phyloP scores from a whole-genome alignment of 352 stramenopile species.

The Phytophthora chlamydospora region DNA sequence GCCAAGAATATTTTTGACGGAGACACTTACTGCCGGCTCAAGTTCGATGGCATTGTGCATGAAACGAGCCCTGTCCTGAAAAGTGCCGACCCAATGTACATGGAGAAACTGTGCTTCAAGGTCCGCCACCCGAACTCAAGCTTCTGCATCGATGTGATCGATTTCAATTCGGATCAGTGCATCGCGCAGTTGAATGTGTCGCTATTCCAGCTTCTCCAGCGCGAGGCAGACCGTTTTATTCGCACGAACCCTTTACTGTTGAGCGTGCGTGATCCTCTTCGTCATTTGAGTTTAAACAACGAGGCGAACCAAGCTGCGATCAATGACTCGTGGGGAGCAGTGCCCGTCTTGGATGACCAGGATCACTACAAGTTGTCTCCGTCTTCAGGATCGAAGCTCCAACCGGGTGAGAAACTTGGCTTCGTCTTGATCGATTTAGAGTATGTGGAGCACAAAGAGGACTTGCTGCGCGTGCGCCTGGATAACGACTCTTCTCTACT shows the following conservation, averaged over 20 bases:
- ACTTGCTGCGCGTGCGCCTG: slow-evolving; percentile 65
- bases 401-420: slow-evolving; percentile 52
- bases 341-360: slow-evolving; percentile 44
- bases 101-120: slow-evolving; percentile 82
- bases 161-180: slow-evolving; percentile 81
- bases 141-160: slow-evolving; percentile 80
- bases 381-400: slow-evolving; percentile 36
- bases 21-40: slow-evolving; percentile 84
- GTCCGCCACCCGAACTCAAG: slow-evolving; percentile 58
- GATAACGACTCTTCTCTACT: slow-evolving; percentile 61
- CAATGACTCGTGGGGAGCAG: slow-evolving; percentile 37
- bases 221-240: slow-evolving; percentile 71
- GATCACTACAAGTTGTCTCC: slow-evolving; percentile 58
- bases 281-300: slow-evolving; percentile 53
- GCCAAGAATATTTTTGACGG: slow-evolving; percentile 90
- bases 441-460: slow-evolving; percentile 77
- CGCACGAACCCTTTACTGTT: slow-evolving; percentile 51
- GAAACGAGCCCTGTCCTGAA: slow-evolving; percentile 88
- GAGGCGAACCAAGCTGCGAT: slow-evolving; percentile 41
- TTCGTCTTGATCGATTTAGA: slow-evolving; percentile 63
- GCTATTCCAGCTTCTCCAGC: slow-evolving; percentile 84
- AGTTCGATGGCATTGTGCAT: slow-evolving; percentile 67
- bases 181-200: slow-evolving; percentile 73
- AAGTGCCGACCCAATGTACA: slow-evolving; percentile 87
- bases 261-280: slow-evolving; percentile 52